These are phyloP conservation scores for Margaritispora aquatica DNA, from an alignment of 495 filamentous ascomycete genomes.

Conservation along the genomic window DNA sequence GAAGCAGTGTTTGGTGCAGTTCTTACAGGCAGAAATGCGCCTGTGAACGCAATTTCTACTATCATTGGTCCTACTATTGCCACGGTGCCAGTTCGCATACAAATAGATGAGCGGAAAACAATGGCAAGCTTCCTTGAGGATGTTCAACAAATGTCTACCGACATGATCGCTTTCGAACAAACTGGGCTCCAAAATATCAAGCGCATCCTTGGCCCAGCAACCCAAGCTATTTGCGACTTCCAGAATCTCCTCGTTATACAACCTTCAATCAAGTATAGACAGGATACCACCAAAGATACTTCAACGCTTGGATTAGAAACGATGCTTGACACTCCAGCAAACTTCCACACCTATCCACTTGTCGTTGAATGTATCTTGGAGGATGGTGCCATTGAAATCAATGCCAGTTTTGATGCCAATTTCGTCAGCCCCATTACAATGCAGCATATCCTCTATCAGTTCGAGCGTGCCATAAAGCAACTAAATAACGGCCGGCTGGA, in stretches of 20 bases:
- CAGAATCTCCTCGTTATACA: constrained; percentile 34
- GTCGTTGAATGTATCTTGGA: too few species aligned
- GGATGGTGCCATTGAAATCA: too few species aligned
- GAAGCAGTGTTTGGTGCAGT: not conserved
- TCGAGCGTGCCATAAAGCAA: too few species aligned
- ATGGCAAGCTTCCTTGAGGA: not conserved
- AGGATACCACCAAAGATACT: not conserved
- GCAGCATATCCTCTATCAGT: too few species aligned
- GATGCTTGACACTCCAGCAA: not conserved
- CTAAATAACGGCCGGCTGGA: not conserved
- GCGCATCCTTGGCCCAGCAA: constrained; percentile 45
- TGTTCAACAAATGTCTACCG: not conserved
- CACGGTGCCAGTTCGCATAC: not conserved
- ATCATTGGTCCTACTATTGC: not conserved
- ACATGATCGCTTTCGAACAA: not conserved
- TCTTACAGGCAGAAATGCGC: not conserved
- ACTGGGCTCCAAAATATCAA: not conserved
- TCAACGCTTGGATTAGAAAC: not conserved
- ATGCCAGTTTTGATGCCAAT: too few species aligned
- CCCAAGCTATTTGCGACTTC: constrained; percentile 55
- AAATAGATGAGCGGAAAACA: not conserved
- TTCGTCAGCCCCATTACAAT: too few species aligned
- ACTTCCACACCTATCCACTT: not conserved
- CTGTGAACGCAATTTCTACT: not conserved
- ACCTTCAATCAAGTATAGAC: constrained; percentile 34